Percentiles rank a stretch among this genome's conserved stretches.
phyloP scores from a whole-genome alignment of 345 rosid species.

The Brassica rapa region DNA sequence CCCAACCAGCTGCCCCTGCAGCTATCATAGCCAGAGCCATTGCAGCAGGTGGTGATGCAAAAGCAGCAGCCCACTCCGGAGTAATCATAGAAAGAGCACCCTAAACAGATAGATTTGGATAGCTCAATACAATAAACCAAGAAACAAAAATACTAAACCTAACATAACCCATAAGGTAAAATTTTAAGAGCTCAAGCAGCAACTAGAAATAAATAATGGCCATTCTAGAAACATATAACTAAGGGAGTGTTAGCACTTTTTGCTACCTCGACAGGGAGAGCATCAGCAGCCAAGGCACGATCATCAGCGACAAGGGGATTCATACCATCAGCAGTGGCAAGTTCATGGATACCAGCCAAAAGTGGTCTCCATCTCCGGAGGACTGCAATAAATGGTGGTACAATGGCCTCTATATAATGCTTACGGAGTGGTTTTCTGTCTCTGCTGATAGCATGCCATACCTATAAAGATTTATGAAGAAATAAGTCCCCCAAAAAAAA shows the following conservation, averaged over 20 bases:
- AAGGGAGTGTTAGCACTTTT: constrained; percentile 24
- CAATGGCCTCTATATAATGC: constrained; percentile 87
- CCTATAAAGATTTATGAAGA: constrained; percentile 50
- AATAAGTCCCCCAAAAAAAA: not conserved
- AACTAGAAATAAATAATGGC: constrained; percentile 27
- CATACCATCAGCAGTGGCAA: constrained; percentile 91
- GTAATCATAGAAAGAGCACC: constrained; percentile 95
- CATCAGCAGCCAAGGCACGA: constrained; percentile 93
- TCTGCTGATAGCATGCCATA: constrained; percentile 94
- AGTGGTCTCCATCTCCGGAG: constrained; percentile 98
- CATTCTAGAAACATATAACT: constrained; percentile 23
- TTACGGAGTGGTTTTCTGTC: constrained; percentile 86
- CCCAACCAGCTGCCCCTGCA: constrained; percentile 98
- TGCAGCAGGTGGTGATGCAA: constrained; percentile 99
- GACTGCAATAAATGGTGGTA: constrained; percentile 97
- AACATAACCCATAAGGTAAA: not conserved
- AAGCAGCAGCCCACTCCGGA: constrained; percentile 98
- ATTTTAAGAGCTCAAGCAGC: constrained; percentile 11
- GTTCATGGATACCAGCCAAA: constrained; percentile 97
- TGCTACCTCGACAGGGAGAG: constrained; percentile 84
- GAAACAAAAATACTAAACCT: constrained; percentile 17
- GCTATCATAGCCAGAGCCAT: constrained; percentile 99
- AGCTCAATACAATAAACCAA: constrained; percentile 12
- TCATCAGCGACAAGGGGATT: constrained; percentile 96
- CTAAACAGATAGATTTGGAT: constrained; percentile 43